phyloP scores from a whole-genome alignment of 805 yeast genomes.

The Zygoascus flipseniorum region DNA sequence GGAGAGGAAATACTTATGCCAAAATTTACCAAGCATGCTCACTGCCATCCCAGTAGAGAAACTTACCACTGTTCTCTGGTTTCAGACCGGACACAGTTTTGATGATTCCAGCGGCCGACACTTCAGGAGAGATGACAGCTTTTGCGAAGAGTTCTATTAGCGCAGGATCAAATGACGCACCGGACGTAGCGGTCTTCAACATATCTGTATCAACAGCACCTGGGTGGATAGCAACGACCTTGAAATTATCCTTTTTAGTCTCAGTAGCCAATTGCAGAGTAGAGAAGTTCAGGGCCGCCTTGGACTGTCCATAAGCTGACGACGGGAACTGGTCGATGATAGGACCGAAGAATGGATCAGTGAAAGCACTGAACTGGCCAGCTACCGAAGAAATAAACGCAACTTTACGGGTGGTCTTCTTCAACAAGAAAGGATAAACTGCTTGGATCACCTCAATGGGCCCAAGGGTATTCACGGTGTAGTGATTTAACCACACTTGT shows the following conservation, averaged over 20 bases:
- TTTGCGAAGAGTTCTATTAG: neutral
- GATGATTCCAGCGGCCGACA: conserved; percentile 18
- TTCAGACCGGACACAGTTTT: conserved; percentile 18
- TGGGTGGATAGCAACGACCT: conserved; percentile 31
- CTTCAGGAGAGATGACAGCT: conserved; percentile 16
- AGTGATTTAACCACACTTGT: conserved; percentile 14
- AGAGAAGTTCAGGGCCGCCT: conserved; percentile 32
- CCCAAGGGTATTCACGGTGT: conserved; percentile 21
- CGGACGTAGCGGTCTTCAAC: neutral
- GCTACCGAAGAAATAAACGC: conserved; percentile 24
- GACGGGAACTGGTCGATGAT: neutral
- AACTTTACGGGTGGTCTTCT: conserved; percentile 20
- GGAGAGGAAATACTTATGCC: too few relatives aligned
- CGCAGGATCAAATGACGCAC: neutral
- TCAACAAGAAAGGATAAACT: conserved; percentile 19
- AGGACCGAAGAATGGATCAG: too few relatives aligned
- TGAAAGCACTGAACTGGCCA: conserved; percentile 18
- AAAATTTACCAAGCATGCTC: neutral
- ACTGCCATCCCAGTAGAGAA: conserved; percentile 7
- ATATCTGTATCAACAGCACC: conserved; percentile 31
- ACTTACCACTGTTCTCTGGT: conserved; percentile 19
- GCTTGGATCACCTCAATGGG: conserved; percentile 19
- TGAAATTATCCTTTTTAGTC: conserved; percentile 22
- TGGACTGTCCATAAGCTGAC: conserved; percentile 14
- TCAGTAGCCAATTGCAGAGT: conserved; percentile 25